Evolutionary conservation across 192 early-diverging fungal genomes (phyloP).

Genomic region (Podila epigama): DNA sequence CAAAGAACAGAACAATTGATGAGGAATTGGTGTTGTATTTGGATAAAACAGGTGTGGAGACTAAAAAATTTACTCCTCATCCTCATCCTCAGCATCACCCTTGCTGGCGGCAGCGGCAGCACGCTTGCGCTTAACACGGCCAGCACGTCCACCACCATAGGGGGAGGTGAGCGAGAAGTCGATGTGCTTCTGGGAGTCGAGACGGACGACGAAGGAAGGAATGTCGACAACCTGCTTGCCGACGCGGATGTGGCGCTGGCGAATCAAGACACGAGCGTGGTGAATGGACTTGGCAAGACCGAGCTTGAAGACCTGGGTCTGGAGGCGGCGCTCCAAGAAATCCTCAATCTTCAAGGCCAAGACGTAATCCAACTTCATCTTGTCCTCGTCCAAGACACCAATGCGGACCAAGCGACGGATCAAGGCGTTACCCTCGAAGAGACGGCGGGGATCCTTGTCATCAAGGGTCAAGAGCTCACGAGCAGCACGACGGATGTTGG

Average conservation of each 20-base stretch:
- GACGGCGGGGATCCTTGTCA: conserved; percentile 95
- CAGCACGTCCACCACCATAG: conserved; percentile 97
- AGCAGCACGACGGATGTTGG: conserved; percentile 99
- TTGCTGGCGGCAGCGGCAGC: conserved; percentile 71
- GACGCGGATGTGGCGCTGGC: conserved; percentile 97
- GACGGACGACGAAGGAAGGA: conserved; percentile 92
- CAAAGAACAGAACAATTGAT: too few relatives aligned
- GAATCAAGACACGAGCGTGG: conserved; percentile 98
- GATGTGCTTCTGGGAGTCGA: conserved; percentile 69
- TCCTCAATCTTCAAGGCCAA: conserved; percentile 97
- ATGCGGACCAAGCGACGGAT: conserved; percentile 98
- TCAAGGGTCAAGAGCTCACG: conserved; percentile 98
- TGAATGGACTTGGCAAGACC: conserved; percentile 98
- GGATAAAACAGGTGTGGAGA: too few relatives aligned
- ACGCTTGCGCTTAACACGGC: conserved; percentile 97
- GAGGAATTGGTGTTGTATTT: too few relatives aligned
- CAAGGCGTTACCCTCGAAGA: conserved; percentile 99
- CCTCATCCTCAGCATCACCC: conserved; percentile 67
- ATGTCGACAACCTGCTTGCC: conserved; percentile 98
- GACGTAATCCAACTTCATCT: conserved; percentile 99
- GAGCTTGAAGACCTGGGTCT: conserved; percentile 99
- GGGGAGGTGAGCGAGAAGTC: conserved; percentile 85
- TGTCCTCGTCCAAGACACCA: conserved; percentile 97
- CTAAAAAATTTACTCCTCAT: conserved; percentile 58
- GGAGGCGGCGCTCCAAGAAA: conserved; percentile 97